These are phyloP conservation scores for Salix brachista DNA, from an alignment of 345 rosid species.

Conservation along the genomic window DNA sequence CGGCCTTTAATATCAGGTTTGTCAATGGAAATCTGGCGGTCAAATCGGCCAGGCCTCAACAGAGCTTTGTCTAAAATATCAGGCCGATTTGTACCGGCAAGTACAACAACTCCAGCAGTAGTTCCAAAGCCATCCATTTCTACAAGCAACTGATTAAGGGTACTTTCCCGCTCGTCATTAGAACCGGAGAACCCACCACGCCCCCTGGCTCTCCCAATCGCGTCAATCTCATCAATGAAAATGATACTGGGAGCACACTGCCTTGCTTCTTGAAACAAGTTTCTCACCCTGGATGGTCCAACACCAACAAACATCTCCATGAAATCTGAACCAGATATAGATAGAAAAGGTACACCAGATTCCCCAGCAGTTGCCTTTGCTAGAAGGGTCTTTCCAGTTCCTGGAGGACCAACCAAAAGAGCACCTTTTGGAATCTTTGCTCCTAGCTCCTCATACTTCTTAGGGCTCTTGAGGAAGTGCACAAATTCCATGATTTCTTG, in stretches of 20 bases:
- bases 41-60: conserved; percentile 42
- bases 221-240: conserved; percentile 52
- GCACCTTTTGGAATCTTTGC: conserved; percentile 48
- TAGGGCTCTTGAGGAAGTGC: conserved; percentile 52
- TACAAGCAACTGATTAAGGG: conserved; percentile 36
- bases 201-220: conserved; percentile 78
- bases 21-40: conserved; percentile 31
- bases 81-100: conserved; percentile 93
- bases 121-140: conserved; percentile 46
- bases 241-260: conserved; percentile 40
- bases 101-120: conserved; percentile 58
- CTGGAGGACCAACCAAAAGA: conserved; percentile 42
- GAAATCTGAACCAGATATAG: conserved; percentile 36
- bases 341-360: conserved; percentile 39
- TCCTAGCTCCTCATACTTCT: conserved; percentile 36
- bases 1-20: conserved; percentile 33
- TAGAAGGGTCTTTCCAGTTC: conserved; percentile 45
- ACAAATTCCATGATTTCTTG: conserved; percentile 79
- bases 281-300: conserved; percentile 42
- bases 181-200: conserved; percentile 42
- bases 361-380: conserved; percentile 47
- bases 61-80: conserved; percentile 55
- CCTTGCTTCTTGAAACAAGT: conserved; percentile 42
- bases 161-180: conserved; percentile 53
- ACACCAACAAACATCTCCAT: conserved; percentile 49